phyloP scores from a whole-genome alignment of 176 grass and related monocot species.

The Rhynchospora tenuis region DNA sequence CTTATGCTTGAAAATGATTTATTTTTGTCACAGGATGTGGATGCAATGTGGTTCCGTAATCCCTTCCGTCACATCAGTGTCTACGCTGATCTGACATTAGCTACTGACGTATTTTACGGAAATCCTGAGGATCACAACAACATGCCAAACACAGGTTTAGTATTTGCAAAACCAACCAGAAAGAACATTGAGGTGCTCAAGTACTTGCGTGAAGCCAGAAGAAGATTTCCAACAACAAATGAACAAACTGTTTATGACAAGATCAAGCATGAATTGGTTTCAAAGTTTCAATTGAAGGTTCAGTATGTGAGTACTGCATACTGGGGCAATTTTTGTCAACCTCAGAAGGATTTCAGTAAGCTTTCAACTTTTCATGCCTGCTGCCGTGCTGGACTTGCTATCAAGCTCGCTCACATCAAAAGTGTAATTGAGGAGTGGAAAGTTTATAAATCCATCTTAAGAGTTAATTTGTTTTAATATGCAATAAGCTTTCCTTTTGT shows the following conservation, averaged over 20 bases:
- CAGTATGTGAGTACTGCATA: constrained; percentile 43
- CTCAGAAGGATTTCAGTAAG: constrained; percentile 43
- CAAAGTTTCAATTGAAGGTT: constrained; percentile 25
- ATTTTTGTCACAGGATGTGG: constrained; percentile 44
- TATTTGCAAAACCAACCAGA: constrained; percentile 39
- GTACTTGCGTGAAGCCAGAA: constrained; percentile 34
- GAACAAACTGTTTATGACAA: constrained; percentile 83
- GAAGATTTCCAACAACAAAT: constrained; percentile 30
- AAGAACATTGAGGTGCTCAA: constrained; percentile 48
- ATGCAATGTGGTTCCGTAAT: constrained; percentile 66
- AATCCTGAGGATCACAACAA: constrained; percentile 37
- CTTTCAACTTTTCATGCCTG: constrained; percentile 83
- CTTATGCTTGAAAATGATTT: too few species aligned
- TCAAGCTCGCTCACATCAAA: constrained; percentile 51
- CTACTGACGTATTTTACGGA: constrained; percentile 55
- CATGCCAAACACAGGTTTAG: constrained; percentile 73
- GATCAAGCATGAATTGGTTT: constrained; percentile 51
- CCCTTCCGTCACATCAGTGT: constrained; percentile 55
- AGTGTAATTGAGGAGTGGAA: constrained; percentile 49
- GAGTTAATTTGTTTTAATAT: neutral
- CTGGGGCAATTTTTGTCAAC: constrained; percentile 53
- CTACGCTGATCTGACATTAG: constrained; percentile 57
- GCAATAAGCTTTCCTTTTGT: neutral
- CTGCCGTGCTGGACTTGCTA: constrained; percentile 44
- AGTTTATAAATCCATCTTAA: constrained; percentile 32